A percentile compares a stretch with the other conserved stretches of the same genome.
Evolutionary conservation across 805 yeast species (phyloP).

Genomic region (Cephaloascus fragrans): DNA sequence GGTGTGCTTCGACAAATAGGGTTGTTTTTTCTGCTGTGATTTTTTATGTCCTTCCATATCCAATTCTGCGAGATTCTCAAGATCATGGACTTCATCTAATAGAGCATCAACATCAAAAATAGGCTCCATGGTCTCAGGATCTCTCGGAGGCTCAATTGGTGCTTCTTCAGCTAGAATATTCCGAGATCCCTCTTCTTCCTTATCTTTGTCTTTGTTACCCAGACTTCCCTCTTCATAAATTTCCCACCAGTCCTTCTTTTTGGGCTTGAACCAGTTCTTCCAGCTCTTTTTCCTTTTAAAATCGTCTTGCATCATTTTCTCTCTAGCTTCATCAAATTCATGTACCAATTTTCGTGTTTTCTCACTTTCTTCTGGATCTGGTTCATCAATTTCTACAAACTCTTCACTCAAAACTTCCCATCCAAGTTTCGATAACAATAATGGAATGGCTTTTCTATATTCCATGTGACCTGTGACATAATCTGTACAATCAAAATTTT

Average conservation of each 20-base stretch:
- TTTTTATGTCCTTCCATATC: no score
- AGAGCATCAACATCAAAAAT: constrained; percentile 38
- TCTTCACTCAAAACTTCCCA: constrained; percentile 85
- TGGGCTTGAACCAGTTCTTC: constrained; percentile 38
- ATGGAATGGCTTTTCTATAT: constrained; percentile 92
- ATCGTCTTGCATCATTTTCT: constrained; percentile 40
- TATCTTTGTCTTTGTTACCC: constrained; percentile 7
- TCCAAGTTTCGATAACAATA: constrained; percentile 53
- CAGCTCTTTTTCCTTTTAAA: constrained; percentile 29
- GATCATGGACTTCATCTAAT: constrained; percentile 30
- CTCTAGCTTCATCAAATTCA: constrained; percentile 83
- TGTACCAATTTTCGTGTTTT: constrained; percentile 71
- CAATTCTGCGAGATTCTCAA: constrained; percentile 24
- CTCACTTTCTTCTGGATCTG: constrained; percentile 80
- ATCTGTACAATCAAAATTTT: constrained; percentile 82
- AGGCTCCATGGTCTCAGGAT: constrained; percentile 10
- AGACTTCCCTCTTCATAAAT: constrained; percentile 30
- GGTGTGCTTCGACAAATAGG: no score
- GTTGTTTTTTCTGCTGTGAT: no score
- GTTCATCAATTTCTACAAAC: constrained; percentile 92
- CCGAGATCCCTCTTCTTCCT: constrained; percentile 10
- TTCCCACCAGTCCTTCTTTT: constrained; percentile 52
- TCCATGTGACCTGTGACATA: constrained; percentile 93
- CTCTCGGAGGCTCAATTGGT: constrained; percentile 2
- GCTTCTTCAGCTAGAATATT: no score